Evolutionary conservation across 2,329 filamentous ascomycete species (phyloP), one percentile per base, ranked within the genome.

Genomic region (Dactylella cylindrospora): DNA sequence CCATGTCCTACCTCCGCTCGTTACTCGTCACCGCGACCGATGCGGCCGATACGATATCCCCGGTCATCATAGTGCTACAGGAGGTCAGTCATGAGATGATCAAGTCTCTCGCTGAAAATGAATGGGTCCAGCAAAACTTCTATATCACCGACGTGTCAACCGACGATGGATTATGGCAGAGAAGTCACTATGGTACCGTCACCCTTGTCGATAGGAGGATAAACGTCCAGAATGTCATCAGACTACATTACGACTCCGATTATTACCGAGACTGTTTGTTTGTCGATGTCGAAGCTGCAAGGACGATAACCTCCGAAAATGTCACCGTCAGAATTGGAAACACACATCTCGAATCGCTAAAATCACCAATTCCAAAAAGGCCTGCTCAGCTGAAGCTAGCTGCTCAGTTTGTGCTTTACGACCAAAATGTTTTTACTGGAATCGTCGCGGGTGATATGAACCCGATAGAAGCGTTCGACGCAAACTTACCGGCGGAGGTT

Each of bases 391-490:
- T 83, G 47, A 67, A 71, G 17, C 65, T 74, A 6, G 74, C 77
- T 2, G 74, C 76, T 0, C 60, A 67, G 38, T 74, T 76, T 54
- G 26, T 62, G 3, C 73, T 82, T 67, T 74, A 74, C 2, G 68
- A 70, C 2, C 29, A 70, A 0, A 62, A 69, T 2, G 69, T 77
- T 0, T 55, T 74, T 5, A 76, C 73, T 1, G 75, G 74, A 0
- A 51, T 81, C 0, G 66, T 79, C 2, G 79, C 77, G 0, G 80
- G 80, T 0, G 80, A 83, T 67, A 74, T 82, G 35, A 83, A 83
- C 62, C 79, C 80, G 17, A 80, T 82, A 25, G 74, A 81, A 62
- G 73, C 74, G 0, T 80, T 80, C 49, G 80, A 83, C 67, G 67
- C 69, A 6, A 73, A 71, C 0, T 68, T 81, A 6, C 78, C 78